A percentile compares a stretch with the other conserved stretches of the same genome.
Conservation (phyloP, 345 rosid species). For the Nasturtium officinale region DNA sequence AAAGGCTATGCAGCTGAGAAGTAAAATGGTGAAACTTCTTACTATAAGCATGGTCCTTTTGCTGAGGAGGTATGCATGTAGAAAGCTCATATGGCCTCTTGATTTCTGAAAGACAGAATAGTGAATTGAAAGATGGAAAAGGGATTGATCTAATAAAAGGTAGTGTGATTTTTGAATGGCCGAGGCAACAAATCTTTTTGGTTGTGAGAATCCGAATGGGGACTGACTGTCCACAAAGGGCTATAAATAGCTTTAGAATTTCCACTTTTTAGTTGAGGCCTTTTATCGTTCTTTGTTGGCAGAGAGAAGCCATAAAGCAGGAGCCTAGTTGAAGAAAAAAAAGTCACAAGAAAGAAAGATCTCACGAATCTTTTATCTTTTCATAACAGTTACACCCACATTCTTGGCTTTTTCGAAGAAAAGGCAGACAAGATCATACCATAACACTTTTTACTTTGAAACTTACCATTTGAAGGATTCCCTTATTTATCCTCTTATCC, state of each 20-base stretch:
- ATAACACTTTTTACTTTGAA: slow-evolving; percentile 42
- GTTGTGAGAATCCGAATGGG: slow-evolving; percentile 64
- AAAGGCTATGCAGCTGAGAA: slow-evolving; percentile 64
- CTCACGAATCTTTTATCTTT: slow-evolving; percentile 76
- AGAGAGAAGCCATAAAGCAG: slow-evolving; percentile 58
- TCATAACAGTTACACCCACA: slow-evolving; percentile 77
- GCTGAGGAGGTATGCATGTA: slow-evolving; percentile 44
- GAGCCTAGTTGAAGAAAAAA: slow-evolving; percentile 69
- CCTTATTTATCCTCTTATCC: slow-evolving; percentile 43
- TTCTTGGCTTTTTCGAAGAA: slow-evolving; percentile 51
- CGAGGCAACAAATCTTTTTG: slow-evolving; percentile 60
- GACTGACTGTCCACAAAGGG: slow-evolving; percentile 60
- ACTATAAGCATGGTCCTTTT: slow-evolving; percentile 53
- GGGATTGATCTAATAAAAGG: slow-evolving; percentile 40
- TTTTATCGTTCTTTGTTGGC: slow-evolving; percentile 45
- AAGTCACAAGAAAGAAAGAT: slow-evolving; percentile 74
- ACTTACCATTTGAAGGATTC: slow-evolving; percentile 45
- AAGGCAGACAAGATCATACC: slow-evolving; percentile 50
- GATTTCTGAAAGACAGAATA: slow-evolving; percentile 33
- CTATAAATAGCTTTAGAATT: slow-evolving; percentile 56
- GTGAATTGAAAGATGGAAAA: slow-evolving; percentile 34
- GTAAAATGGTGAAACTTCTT: slow-evolving; percentile 61
- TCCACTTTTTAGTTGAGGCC: slow-evolving; percentile 44
- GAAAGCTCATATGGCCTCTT: slow-evolving; percentile 50
- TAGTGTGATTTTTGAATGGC: slow-evolving; percentile 43